phyloP scores from a whole-genome alignment of 2,329 filamentous ascomycete genomes.

The Colletotrichum caudatum region DNA sequence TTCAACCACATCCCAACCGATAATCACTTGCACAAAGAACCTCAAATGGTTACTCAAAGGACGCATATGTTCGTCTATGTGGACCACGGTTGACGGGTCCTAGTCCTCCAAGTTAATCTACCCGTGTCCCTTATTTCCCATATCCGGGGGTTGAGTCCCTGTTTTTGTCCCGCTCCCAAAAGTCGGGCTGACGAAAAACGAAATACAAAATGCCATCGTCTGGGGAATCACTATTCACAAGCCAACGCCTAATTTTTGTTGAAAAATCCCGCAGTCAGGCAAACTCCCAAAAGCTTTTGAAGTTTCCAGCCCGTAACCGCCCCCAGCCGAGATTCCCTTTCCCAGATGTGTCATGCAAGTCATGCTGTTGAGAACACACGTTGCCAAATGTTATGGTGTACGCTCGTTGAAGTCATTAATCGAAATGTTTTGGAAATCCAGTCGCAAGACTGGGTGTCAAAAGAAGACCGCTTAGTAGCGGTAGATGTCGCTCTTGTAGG shows the following conservation, averaged over 20 bases:
- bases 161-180: constrained; percentile 29
- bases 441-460: constrained; percentile 46
- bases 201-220: constrained; percentile 48
- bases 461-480: constrained; percentile 58
- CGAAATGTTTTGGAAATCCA: constrained; percentile 41
- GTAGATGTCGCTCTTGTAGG: constrained; percentile 92
- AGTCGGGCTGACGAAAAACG: constrained; percentile 41
- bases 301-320: constrained; percentile 46
- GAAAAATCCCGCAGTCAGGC: constrained; percentile 50
- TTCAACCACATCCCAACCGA: not conserved
- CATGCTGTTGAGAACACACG: constrained; percentile 60
- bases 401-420: constrained; percentile 44
- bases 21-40: not conserved
- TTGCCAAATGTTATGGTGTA: constrained; percentile 43
- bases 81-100: constrained; percentile 60
- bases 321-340: constrained; percentile 43
- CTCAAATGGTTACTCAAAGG: constrained; percentile 5
- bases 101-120: constrained; percentile 34
- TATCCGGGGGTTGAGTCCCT: constrained; percentile 40
- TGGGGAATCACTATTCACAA: constrained; percentile 49
- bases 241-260: constrained; percentile 54
- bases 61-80: constrained; percentile 38
- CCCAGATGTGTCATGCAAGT: constrained; percentile 55
- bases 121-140: constrained; percentile 28
- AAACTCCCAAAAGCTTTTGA: constrained; percentile 46